Evolutionary conservation across 176 grass and related monocot species (phyloP), one percentile per base, ranked within the genome.

Genomic region (Rhynchospora pubera): DNA sequence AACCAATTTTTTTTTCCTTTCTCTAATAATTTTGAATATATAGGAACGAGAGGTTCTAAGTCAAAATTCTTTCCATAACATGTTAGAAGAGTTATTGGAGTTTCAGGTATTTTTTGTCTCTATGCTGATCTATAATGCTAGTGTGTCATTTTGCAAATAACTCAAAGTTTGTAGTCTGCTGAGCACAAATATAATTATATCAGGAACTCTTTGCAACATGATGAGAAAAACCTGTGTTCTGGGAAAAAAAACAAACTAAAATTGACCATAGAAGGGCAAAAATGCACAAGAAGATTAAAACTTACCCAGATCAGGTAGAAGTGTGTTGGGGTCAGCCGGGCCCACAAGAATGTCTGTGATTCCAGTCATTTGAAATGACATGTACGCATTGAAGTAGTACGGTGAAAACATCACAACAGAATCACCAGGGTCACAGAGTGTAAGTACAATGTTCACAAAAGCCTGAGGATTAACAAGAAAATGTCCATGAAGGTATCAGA

Each of bases 321-420:
- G 93, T 51, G 97, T 93, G 42, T 87, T 83, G 51, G 89, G 85
- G 89, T 98, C 73, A 12, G 83, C 65, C 43, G 83, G 79, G 81
- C 93, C 96, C 83, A 99, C 84, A 83, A 99, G 82, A 82, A 99
- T 95, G 82, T 95, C 32, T 68, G 89, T 99, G 44, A 99, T 85
- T 3, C 91, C 96, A 57, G 93, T 99, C 96, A 99, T 99, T 87
- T 99, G 93, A 84, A 99, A 99, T 90, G 97, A 95, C 97, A 95
- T 95, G 82, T 93, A 96, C 22, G 93, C 77, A 62, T 99, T 99
- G 86, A 99, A 99, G 72, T 99, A 99, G 70, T 99, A 99, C 59
- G 97, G 97, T 79, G 87, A 87, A 83, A 95, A 99, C 97, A 99
- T 96, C 65, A 99, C 91, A 79, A 99, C 97, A 1, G 97, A 90